Evolutionary conservation across 140 eudicot species (phyloP), one percentile per base, ranked within the genome.

Genomic region (Eryngium alpinum): DNA sequence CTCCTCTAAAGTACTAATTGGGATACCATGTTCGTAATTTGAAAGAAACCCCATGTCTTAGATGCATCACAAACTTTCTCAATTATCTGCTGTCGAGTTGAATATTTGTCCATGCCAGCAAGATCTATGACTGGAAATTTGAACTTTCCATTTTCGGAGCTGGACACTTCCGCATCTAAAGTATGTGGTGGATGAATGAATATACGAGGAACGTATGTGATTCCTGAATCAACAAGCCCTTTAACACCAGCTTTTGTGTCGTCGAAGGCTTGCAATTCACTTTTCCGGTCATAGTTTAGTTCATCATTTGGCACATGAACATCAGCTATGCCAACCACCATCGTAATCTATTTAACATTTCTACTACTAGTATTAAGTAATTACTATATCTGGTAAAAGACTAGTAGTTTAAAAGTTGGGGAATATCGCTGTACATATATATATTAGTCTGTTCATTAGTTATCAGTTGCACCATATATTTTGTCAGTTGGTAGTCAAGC

Each of bases 251-350:
- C 31, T 75, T 75, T 75, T 43, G 60, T 4, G 25, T 24, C 79
- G 21, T 75, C 79, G 10, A 75, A 75, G n/a, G 79, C 63, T 75
- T 75, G 49, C n/a, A 75, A 13, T 46, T 75, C 79, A 16, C 46
- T 38, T 38, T 38, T 38, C 7, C 46, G 46, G 46, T 38, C 46
- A 38, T 38, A 38, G 46, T 38, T 38, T 38, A 38, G 46, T 38
- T 38, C 46, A 38, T 38, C 46, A 38, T 38, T 38, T 38, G 46
- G 5, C 7, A 38, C 46, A 38, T 38, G 46, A 38, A 38, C 46
- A 38, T 38, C 46, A 2, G 62, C 50, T 24, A 11, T 49, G n/a
- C 79, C 33, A 75, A 44, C 79, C 25, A 38, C 46, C 46, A 38
- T 38, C 46, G 4, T 38, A 38, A 38, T 38, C 46, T 38, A 38